Evolutionary conservation across 2,329 filamentous ascomycete genomes (phyloP).

Genomic region (Cercospora zeae-maydis): DNA sequence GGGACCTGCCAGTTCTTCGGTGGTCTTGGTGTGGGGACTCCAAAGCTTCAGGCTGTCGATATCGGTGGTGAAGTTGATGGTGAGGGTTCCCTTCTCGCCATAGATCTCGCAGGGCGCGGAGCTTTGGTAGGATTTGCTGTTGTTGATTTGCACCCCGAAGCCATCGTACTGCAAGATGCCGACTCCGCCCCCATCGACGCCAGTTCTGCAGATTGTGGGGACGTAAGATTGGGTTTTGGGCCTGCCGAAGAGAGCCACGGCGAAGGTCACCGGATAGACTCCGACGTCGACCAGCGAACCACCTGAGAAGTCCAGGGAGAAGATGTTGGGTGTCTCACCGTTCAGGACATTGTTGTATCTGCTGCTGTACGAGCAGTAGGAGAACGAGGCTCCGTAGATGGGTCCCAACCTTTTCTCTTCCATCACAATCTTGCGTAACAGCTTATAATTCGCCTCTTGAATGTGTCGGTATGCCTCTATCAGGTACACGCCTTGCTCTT

Average conservation of each 20-base stretch:
- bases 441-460: slow-evolving; percentile 49
- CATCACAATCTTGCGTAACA: slow-evolving; percentile 37
- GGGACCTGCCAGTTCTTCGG: slow-evolving; percentile 39
- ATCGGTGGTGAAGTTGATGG: slow-evolving; percentile 45
- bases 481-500: slow-evolving; percentile 42
- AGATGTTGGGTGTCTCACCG: slow-evolving; percentile 49
- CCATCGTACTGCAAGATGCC: slow-evolving; percentile 44
- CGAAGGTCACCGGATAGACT: slow-evolving; percentile 48
- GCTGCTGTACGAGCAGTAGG: slow-evolving; percentile 45
- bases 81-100: slow-evolving; percentile 47
- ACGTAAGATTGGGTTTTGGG: slow-evolving; percentile 43
- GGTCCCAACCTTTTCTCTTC: slow-evolving; percentile 41
- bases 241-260: slow-evolving; percentile 47
- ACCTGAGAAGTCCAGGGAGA: slow-evolving; percentile 47
- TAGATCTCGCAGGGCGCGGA: slow-evolving; percentile 47
- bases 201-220: slow-evolving; percentile 44
- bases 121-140: slow-evolving; percentile 46
- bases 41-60: slow-evolving; percentile 42
- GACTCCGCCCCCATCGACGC: slow-evolving; percentile 47
- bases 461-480: slow-evolving; percentile 51
- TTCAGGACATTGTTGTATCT: slow-evolving; percentile 48
- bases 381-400: slow-evolving; percentile 46
- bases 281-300: slow-evolving; percentile 49
- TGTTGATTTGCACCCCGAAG: slow-evolving; percentile 45
- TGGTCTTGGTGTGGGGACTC: slow-evolving; percentile 45